Conservation (phyloP, 2,329 filamentous ascomycete species). For the Cladosporium sp. region DNA sequence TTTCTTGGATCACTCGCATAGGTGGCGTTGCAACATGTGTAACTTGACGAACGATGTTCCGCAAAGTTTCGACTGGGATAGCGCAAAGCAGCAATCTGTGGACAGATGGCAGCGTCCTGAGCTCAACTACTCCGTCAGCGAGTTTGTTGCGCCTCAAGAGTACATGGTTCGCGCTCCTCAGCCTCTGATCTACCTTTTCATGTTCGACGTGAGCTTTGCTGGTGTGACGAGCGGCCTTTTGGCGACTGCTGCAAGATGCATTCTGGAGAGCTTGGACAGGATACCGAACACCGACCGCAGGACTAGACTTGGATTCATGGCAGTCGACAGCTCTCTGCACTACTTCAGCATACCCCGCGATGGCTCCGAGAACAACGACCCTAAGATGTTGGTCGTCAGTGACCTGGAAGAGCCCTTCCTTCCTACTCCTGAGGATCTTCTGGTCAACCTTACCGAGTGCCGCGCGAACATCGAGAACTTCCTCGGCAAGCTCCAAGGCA, state of each 20-base stretch:
- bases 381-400: slow-evolving; percentile 89
- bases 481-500: slow-evolving; percentile 82
- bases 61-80: slow-evolving; percentile 99
- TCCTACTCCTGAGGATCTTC: slow-evolving; percentile 83
- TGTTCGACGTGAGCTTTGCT: slow-evolving; percentile 90
- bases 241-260: slow-evolving; percentile 87
- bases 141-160: slow-evolving; percentile 96
- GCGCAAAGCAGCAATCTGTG: slow-evolving; percentile 80
- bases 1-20: slow-evolving; percentile 93
- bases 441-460: slow-evolving; percentile 85
- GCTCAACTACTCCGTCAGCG: slow-evolving; percentile 92
- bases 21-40: slow-evolving; percentile 99
- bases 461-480: slow-evolving; percentile 88
- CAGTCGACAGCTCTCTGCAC: slow-evolving; percentile 88
- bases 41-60: slow-evolving; percentile 97
- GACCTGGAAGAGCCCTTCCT: slow-evolving; percentile 96
- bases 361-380: slow-evolving; percentile 74
- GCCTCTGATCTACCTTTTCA: slow-evolving; percentile 89
- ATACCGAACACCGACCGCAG: slow-evolving; percentile 97
- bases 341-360: slow-evolving; percentile 95
- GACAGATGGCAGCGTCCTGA: slow-evolving; percentile 91
- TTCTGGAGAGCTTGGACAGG: slow-evolving; percentile 87
- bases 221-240: slow-evolving; percentile 85
- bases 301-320: slow-evolving; percentile 89
- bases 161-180: slow-evolving; percentile 99